A percentile compares a stretch with the other conserved stretches of the same genome.
Evolutionary conservation across 805 yeast species (phyloP).

Genomic region (Pichia cephalocereana): DNA sequence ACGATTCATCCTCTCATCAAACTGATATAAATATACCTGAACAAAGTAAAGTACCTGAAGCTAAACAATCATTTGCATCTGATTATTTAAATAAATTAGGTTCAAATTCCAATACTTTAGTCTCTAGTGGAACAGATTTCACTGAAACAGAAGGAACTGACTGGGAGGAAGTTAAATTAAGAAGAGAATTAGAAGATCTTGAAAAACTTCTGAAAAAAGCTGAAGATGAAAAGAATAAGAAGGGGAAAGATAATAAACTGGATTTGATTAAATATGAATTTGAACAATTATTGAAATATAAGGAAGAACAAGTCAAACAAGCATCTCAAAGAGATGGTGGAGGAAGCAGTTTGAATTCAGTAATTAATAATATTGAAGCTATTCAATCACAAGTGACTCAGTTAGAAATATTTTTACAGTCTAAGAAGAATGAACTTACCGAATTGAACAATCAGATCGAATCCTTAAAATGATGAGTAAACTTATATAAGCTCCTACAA

Average conservation of each 20-base stretch:
- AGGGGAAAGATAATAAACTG: constrained; percentile 21
- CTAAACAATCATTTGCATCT: constrained; percentile 40
- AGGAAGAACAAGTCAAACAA: constrained; percentile 47
- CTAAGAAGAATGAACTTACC: constrained; percentile 52
- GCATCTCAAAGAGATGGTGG: constrained; percentile 23
- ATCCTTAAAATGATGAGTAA: neutral
- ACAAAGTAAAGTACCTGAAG: constrained; percentile 9
- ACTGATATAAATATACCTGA: constrained; percentile 26
- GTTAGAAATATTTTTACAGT: constrained; percentile 57
- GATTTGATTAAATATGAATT: constrained; percentile 48
- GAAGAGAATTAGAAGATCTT: constrained; percentile 66
- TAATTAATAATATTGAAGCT: constrained; percentile 53
- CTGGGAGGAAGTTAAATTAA: constrained; percentile 85
- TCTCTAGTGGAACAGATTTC: constrained; percentile 54
- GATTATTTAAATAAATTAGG: constrained; percentile 51
- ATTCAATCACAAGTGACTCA: constrained; percentile 71
- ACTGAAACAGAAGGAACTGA: constrained; percentile 69
- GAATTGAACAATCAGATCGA: constrained; percentile 34
- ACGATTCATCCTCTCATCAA: constrained; percentile 50
- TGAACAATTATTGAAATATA: constrained; percentile 74
- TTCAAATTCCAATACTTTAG: constrained; percentile 20
- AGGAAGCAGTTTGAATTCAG: constrained; percentile 34
- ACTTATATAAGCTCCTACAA: no score
- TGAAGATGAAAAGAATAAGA: constrained; percentile 35
- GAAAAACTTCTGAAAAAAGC: constrained; percentile 58